A percentile compares a stretch with the other conserved stretches of the same genome.
Evolutionary conservation across 306 rosid species (phyloP).

Genomic region (Benincasa hispida): DNA sequence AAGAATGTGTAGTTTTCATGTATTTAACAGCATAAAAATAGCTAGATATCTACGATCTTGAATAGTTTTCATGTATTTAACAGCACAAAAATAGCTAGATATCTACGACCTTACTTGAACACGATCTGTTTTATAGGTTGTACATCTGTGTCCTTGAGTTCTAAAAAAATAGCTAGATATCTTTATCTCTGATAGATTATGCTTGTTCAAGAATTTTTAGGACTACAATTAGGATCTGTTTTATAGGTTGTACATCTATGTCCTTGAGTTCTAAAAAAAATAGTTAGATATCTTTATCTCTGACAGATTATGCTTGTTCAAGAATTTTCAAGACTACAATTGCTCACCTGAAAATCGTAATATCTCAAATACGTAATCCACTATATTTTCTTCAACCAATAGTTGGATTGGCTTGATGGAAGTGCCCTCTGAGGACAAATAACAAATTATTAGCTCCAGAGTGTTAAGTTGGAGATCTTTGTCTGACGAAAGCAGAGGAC

Average conservation of each 20-base stretch:
- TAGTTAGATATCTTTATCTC: neutral
- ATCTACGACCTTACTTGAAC: no score
- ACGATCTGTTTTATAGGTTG: no score
- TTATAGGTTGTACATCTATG: no score
- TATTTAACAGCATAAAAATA: neutral
- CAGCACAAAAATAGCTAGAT: no score
- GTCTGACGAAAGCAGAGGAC: slow-evolving; percentile 75
- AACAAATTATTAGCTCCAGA: slow-evolving; percentile 50
- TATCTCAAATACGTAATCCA: slow-evolving; percentile 89
- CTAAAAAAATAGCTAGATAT: no score
- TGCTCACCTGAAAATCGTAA: slow-evolving; percentile 77
- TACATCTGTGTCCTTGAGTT: no score
- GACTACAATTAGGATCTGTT: no score
- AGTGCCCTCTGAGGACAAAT: slow-evolving; percentile 49
- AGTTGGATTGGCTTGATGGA: slow-evolving; percentile 49
- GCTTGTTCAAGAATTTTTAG: no score
- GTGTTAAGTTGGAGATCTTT: slow-evolving; percentile 69
- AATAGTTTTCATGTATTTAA: no score
- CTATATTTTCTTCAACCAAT: slow-evolving; percentile 78
- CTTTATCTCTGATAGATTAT: no score
- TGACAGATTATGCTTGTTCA: neutral
- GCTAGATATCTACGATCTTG: neutral
- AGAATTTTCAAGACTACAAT: neutral
- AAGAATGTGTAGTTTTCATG: neutral
- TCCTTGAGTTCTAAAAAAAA: no score